Conservation (phyloP, 768 basidiomycete genomes). For the Hypholoma sublateritium region DNA sequence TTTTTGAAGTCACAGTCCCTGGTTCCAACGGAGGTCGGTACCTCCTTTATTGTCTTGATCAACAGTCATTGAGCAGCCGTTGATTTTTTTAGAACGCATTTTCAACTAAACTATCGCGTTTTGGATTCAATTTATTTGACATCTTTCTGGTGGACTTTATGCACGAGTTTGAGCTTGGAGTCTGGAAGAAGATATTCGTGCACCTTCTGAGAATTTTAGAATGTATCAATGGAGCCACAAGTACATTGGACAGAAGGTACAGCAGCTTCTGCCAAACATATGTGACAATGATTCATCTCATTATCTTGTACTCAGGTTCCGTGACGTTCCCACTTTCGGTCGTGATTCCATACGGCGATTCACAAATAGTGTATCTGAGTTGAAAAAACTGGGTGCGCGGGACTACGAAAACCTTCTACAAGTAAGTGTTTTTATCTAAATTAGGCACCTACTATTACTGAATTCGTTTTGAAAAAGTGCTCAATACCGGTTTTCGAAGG, state of each 20-base stretch:
- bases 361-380: slow-evolving; percentile 21
- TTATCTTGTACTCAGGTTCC: slow-evolving; percentile 7
- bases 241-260: too few relatives aligned
- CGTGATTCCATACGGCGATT: slow-evolving; percentile 25
- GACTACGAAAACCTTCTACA: slow-evolving; percentile 36
- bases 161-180: slow-evolving; percentile 41
- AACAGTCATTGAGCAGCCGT: too few relatives aligned
- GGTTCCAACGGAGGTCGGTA: background rate
- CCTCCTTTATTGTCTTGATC: too few relatives aligned
- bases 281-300: background rate
- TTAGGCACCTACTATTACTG: background rate
- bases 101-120: slow-evolving; percentile 12
- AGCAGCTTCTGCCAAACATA: too few relatives aligned
- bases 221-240: background rate
- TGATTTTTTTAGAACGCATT: background rate
- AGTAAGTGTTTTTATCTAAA: slow-evolving; percentile 15
- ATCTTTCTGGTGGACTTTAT: slow-evolving; percentile 36
- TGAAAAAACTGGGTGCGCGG: slow-evolving; percentile 26
- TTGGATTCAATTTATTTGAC: slow-evolving; percentile 25
- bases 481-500: slow-evolving; percentile 34
- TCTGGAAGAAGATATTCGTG: slow-evolving; percentile 34
- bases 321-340: slow-evolving; percentile 15
- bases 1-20: too few relatives aligned
- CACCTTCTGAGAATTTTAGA: slow-evolving; percentile 34
- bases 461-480: slow-evolving; percentile 19